These are phyloP conservation scores for Trichoderma polysporum DNA, from an alignment of 2,329 filamentous ascomycete species.

Conservation along the genomic window DNA sequence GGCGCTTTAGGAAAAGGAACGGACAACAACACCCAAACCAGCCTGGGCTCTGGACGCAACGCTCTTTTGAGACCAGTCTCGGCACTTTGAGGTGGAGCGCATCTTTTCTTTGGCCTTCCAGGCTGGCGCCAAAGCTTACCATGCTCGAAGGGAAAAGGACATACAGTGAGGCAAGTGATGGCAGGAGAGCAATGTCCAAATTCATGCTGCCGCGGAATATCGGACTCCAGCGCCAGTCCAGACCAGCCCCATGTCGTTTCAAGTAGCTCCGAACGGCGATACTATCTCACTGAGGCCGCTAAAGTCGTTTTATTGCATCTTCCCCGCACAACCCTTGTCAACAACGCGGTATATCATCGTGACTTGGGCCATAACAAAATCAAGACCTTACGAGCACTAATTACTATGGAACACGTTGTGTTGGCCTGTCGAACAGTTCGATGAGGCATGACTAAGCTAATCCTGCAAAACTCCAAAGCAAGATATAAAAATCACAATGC, in stretches of 20 bases:
- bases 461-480: not conserved
- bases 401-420: not conserved
- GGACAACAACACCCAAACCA: not conserved
- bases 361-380: not conserved
- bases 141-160: not conserved
- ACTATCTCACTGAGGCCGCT: not conserved
- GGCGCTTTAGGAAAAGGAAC: not conserved
- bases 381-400: not conserved
- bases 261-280: not conserved
- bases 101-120: not conserved
- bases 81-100: not conserved
- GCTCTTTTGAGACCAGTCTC: not conserved
- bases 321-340: not conserved
- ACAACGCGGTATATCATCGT: not conserved
- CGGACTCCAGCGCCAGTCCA: slow-evolving; percentile 4
- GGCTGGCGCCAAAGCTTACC: not conserved
- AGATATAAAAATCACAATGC: too few relatives aligned
- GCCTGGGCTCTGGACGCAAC: not conserved
- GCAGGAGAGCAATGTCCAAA: not conserved
- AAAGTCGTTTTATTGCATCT: not conserved
- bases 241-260: not conserved
- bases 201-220: slow-evolving; percentile 5
- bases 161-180: not conserved
- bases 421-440: not conserved
- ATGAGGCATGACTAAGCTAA: not conserved